Evolutionary conservation across 257 asterid genomes (phyloP), one percentile per base, ranked within the genome.

Genomic region (Craterostigma plantagineum): DNA sequence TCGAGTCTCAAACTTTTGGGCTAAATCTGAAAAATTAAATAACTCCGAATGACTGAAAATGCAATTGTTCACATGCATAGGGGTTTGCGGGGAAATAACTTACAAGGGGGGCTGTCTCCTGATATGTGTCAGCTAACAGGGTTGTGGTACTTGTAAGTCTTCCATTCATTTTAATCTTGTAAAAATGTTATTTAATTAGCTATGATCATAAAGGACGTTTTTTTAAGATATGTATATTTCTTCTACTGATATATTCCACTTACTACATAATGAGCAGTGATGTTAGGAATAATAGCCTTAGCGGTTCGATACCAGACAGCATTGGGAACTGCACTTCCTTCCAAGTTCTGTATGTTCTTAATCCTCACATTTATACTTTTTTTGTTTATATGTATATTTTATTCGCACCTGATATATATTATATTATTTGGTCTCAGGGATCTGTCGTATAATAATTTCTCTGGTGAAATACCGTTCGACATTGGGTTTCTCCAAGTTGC

Each of bases 401-500:
- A 23, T 18, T 34, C 41, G 11, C 18, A 38, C 40, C 38, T 54
- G 40, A 53, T 8, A 9, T 1, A 15, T 15, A n/a, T n/a, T n/a
- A 16, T 16, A 38, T 18, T 48, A 12, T 10, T 48, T 38, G 12
- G 47, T 63, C 46, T 45, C 51, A 83, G 99, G 83, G 99, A 90
- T 53, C 59, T 90, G 68, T 90, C 99, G 0, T 90, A 83, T 50
- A 90, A 90, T 63, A 68, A 73, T 27, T 66, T 90, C 17, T 54
- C 69, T 0, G 99, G 91, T 6, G 80, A 77, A 63, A 83, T 90
- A 46, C 99, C 99, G 3, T 90, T 79, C 72, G 80, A 90, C 54
- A 80, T 90, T 34, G 99, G 99, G 11, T 90, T 90, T 66, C 84
- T 90, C 62, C 99, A 90, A 79, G 94, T 90, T 46, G 99, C 99